A percentile compares a stretch with the other conserved stretches of the same genome.
Evolutionary conservation across 1,284 basidiomycete species (phyloP).

Genomic region (Pseudomicrostroma phylloplanum): DNA sequence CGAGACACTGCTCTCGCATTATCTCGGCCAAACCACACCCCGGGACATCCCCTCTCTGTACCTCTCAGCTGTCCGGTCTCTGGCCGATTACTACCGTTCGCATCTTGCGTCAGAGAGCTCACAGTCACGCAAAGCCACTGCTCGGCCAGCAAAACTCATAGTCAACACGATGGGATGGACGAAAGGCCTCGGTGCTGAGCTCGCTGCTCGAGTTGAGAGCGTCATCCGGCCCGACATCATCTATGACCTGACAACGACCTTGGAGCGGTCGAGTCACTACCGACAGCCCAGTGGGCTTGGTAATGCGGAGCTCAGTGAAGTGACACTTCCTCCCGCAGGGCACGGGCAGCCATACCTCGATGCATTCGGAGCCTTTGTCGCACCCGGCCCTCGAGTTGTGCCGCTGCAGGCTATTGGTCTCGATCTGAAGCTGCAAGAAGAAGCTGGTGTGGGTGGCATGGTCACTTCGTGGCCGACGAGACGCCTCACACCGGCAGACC

Average conservation of each 20-base stretch:
- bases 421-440: conserved; percentile 4
- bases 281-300: neutral
- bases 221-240: conserved; percentile 63
- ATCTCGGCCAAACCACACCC: conserved; percentile 72
- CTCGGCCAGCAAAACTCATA: conserved; percentile 61
- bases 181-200: conserved; percentile 82
- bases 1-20: conserved; percentile 70
- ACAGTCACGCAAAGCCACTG: conserved; percentile 9
- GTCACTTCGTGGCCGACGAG: neutral
- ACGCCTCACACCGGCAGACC: conserved; percentile 16
- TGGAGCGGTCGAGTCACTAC: neutral
- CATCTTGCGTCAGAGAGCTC: no score
- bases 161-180: conserved; percentile 97
- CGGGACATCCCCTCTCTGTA: conserved; percentile 74
- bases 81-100: conserved; percentile 62
- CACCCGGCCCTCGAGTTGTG: conserved; percentile 17
- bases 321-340: neutral
- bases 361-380: conserved; percentile 21
- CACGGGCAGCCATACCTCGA: conserved; percentile 19
- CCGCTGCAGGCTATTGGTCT: conserved; percentile 7
- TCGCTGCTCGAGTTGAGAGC: conserved; percentile 66
- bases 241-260: conserved; percentile 54
- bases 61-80: conserved; percentile 63
- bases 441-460: neutral
- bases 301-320: neutral